A percentile compares a stretch with the other conserved stretches of the same genome.
Conservation (phyloP, 192 early-diverging fungal genomes). For the Funneliformis mosseae region DNA sequence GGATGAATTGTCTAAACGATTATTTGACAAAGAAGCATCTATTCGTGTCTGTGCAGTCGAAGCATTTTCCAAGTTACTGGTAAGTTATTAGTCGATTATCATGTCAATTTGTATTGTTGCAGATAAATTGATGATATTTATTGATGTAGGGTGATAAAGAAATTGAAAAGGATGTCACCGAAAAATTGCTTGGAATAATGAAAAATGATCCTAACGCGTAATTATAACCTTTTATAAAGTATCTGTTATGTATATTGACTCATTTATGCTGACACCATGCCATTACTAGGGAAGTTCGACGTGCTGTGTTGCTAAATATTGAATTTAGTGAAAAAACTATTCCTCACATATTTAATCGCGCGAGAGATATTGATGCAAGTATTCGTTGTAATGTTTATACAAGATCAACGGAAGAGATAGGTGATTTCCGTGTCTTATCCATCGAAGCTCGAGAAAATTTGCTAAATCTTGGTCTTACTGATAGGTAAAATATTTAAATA, state of each 20-base stretch:
- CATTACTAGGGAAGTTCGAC: slow-evolving; percentile 72
- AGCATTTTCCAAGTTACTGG: slow-evolving; percentile 77
- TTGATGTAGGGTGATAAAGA: slow-evolving; percentile 43
- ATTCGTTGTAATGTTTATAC: slow-evolving; percentile 73
- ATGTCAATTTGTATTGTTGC: not conserved
- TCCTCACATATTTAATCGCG: slow-evolving; percentile 72
- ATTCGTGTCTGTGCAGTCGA: slow-evolving; percentile 80
- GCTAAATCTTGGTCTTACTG: slow-evolving; percentile 75
- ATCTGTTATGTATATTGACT: too few relatives aligned
- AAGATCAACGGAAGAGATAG: slow-evolving; percentile 68
- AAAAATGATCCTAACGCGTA: slow-evolving; percentile 78
- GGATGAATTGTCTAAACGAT: slow-evolving; percentile 66
- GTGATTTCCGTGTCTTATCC: slow-evolving; percentile 68
- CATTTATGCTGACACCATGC: too few relatives aligned
- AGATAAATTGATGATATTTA: not conserved
- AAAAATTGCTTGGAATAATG: slow-evolving; percentile 65
- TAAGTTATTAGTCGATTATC: slow-evolving; percentile 46
- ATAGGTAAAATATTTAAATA: slow-evolving; percentile 57
- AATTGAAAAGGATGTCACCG: slow-evolving; percentile 54
- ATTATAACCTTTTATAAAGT: slow-evolving; percentile 30
- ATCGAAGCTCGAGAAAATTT: slow-evolving; percentile 72
- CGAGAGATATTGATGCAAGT: slow-evolving; percentile 74
- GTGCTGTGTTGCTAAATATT: slow-evolving; percentile 77
- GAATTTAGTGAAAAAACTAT: slow-evolving; percentile 63
- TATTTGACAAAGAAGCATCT: slow-evolving; percentile 78